Percentiles rank a stretch among this genome's conserved stretches.
phyloP scores from a whole-genome alignment of 2,329 filamentous ascomycete species.

The Colletotrichum cuscutae region DNA sequence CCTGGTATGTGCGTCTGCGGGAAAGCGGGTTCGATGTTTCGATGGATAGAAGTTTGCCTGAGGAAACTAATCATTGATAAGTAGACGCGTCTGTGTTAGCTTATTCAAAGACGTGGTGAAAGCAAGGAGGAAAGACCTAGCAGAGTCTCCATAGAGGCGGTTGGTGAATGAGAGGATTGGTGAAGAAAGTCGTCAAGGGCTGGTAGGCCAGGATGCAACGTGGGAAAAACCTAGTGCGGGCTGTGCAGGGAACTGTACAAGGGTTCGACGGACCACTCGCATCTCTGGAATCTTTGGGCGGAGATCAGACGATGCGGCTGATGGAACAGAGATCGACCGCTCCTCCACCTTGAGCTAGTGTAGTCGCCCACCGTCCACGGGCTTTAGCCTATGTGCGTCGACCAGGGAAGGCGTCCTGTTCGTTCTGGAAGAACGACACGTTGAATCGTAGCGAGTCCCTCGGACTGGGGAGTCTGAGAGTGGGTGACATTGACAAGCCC shows the following conservation, averaged over 20 bases:
- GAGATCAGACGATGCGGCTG: constrained; percentile 36
- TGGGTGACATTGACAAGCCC: neutral
- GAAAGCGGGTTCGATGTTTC: constrained; percentile 6
- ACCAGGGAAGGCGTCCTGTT: neutral
- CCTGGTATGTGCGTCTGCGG: constrained; percentile 7
- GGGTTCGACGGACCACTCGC: constrained; percentile 34
- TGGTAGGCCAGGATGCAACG: constrained; percentile 32
- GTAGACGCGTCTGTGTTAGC: neutral
- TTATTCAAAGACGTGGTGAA: neutral
- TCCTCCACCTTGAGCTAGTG: neutral
- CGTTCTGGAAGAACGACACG: constrained; percentile 10
- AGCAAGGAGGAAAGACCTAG: constrained; percentile 8
- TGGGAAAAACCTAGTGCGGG: constrained; percentile 28
- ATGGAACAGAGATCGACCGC: constrained; percentile 34
- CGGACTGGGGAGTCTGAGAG: neutral
- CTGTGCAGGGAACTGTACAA: constrained; percentile 23
- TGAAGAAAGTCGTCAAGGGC: constrained; percentile 31
- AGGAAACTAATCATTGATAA: neutral
- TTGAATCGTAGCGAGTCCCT: neutral
- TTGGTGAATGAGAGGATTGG: neutral
- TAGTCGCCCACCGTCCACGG: neutral
- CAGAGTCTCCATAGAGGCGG: neutral
- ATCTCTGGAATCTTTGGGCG: constrained; percentile 31
- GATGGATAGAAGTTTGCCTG: neutral
- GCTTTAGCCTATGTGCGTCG: constrained; percentile 1